Conservation (phyloP, 2,329 filamentous ascomycete genomes). For the Ascochyta lentis region DNA sequence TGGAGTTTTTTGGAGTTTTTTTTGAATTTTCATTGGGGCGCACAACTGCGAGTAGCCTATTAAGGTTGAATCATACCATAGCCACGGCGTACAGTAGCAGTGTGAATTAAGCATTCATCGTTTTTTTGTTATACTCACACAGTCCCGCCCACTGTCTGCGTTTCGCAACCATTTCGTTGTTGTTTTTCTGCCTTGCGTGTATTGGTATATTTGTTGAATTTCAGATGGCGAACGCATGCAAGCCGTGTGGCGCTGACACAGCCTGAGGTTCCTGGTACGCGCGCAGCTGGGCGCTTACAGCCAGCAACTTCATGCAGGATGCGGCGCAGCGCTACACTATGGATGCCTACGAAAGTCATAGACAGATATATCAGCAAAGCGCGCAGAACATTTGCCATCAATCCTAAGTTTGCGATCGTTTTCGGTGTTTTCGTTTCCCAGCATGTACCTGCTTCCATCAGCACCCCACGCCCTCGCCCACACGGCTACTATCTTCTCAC, state of each 20-base stretch:
- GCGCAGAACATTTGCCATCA: not conserved
- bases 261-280: slow-evolving; percentile 1
- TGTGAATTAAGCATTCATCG: not conserved
- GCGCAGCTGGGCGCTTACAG: slow-evolving; percentile 9
- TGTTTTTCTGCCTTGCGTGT: too few relatives aligned
- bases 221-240: too few relatives aligned
- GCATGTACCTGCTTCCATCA: not conserved
- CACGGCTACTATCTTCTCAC: not conserved
- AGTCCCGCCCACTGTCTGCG: too few relatives aligned
- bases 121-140: not conserved
- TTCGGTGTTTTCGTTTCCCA: not conserved
- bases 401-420: not conserved
- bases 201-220: too few relatives aligned
- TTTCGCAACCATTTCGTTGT: too few relatives aligned
- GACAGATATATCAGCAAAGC: not conserved
- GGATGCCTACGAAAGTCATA: not conserved
- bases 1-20: not conserved
- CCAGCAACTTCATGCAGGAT: slow-evolving; percentile 1
- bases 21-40: not conserved
- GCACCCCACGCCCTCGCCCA: not conserved
- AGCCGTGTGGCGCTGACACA: not conserved
- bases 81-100: not conserved
- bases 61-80: not conserved
- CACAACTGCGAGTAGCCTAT: not conserved
- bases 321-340: slow-evolving; percentile 9